Conservation (phyloP, 1,139 yeast genomes). For the Debaryomyces singareniensis region DNA sequence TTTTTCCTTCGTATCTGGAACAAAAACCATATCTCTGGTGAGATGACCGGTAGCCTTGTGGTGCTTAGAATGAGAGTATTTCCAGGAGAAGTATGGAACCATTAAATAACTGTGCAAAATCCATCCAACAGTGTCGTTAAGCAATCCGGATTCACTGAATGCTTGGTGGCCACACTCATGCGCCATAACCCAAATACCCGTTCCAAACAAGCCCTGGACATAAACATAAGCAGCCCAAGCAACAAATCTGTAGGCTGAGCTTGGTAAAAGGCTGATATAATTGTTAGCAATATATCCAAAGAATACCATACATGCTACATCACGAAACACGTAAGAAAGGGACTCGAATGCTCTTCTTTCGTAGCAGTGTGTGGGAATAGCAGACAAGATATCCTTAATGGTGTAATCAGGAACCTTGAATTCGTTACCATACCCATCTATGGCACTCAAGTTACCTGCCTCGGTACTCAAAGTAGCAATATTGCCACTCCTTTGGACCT, state of each 20-base stretch:
- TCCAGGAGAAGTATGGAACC: slow-evolving; percentile 63
- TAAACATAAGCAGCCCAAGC: slow-evolving; percentile 52
- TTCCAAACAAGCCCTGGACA: slow-evolving; percentile 40
- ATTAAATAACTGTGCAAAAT: slow-evolving; percentile 49
- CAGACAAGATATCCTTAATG: slow-evolving; percentile 53
- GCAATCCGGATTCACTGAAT: slow-evolving; percentile 48
- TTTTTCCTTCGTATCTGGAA: slow-evolving; percentile 48
- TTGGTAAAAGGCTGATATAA: slow-evolving; percentile 46
- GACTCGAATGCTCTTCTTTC: slow-evolving; percentile 46
- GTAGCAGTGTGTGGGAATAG: slow-evolving; percentile 59
- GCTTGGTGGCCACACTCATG: slow-evolving; percentile 68
- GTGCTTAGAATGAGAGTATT: slow-evolving; percentile 53
- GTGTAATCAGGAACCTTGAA: slow-evolving; percentile 59
- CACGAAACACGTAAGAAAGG: slow-evolving; percentile 53
- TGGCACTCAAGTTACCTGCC: slow-evolving; percentile 27
- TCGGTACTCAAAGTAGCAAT: slow-evolving; percentile 26
- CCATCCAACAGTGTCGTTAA: slow-evolving; percentile 58
- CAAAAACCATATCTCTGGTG: slow-evolving; percentile 55
- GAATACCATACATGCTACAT: slow-evolving; percentile 36
- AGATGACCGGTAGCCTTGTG: slow-evolving; percentile 61
- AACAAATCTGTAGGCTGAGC: slow-evolving; percentile 36
- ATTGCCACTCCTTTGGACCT: slow-evolving; percentile 28
- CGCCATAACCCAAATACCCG: slow-evolving; percentile 59
- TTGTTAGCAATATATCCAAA: slow-evolving; percentile 43
- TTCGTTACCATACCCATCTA: slow-evolving; percentile 50